phyloP scores from a whole-genome alignment of 441 rosid species.

The Gossypium schwendimanii region DNA sequence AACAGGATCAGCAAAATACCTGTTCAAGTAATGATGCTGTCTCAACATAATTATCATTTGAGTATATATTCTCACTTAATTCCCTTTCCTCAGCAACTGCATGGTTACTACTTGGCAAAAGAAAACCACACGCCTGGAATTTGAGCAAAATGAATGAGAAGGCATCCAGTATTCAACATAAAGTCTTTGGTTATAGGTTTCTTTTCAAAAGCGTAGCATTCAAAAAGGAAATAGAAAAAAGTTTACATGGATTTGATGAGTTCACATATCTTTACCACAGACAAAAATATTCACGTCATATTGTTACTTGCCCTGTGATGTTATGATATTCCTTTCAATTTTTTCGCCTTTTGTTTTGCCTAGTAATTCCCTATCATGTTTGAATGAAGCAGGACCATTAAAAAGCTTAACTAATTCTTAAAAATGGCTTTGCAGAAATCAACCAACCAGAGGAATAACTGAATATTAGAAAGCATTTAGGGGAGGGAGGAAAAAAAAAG shows the following conservation, averaged over 20 bases:
- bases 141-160: constrained; percentile 7
- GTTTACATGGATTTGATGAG: neutral
- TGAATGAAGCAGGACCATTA: neutral
- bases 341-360: neutral
- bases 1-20: constrained; percentile 37
- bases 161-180: neutral
- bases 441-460: neutral
- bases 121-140: constrained; percentile 77
- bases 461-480: neutral
- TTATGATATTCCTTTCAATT: neutral
- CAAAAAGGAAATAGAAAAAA: neutral
- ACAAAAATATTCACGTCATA: neutral
- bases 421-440: neutral
- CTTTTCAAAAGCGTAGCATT: neutral
- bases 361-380: neutral
- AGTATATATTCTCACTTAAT: constrained; percentile 62
- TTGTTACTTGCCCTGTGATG: neutral
- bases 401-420: neutral
- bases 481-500: neutral
- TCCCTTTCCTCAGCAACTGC: constrained; percentile 64
- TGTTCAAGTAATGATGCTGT: constrained; percentile 71
- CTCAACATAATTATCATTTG: constrained; percentile 46
- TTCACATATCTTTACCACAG: neutral
- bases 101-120: constrained; percentile 65
- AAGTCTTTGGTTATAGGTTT: neutral